These are phyloP conservation scores for Malus asiatica DNA, from an alignment of 306 rosid genomes.

Conservation along the genomic window DNA sequence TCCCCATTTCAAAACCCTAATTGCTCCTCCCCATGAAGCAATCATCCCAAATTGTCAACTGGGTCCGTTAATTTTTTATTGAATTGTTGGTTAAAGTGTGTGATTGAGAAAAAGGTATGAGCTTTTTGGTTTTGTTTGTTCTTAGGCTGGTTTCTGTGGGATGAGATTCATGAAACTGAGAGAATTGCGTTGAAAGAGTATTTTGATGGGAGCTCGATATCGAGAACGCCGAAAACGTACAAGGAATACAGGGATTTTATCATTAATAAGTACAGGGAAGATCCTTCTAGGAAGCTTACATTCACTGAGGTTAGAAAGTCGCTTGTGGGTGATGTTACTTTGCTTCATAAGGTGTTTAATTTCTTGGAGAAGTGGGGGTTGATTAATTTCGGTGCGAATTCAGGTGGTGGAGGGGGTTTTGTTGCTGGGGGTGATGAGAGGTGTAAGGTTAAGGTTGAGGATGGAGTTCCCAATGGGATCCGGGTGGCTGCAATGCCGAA, in stretches of 20 bases:
- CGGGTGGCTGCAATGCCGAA: conserved; percentile 75
- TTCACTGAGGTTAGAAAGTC: conserved; percentile 85
- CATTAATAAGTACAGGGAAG: conserved; percentile 81
- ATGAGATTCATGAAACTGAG: conserved; percentile 82
- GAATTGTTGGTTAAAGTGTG: background rate
- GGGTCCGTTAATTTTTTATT: background rate
- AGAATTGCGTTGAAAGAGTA: conserved; percentile 50
- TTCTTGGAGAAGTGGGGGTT: conserved; percentile 71
- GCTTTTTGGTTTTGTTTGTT: background rate
- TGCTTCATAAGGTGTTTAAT: conserved; percentile 66
- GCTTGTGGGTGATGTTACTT: conserved; percentile 72
- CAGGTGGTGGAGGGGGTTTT: conserved; percentile 12
- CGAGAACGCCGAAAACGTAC: conserved; percentile 68
- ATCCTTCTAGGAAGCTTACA: conserved; percentile 68
- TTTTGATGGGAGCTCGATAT: conserved; percentile 60
- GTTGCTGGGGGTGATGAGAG: conserved; percentile 22
- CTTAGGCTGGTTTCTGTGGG: conserved; percentile 93
- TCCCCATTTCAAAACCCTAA: conserved; percentile 14
- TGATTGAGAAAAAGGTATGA: background rate
- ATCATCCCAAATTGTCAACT: background rate
- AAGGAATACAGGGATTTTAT: conserved; percentile 82
- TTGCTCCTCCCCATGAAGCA: background rate
- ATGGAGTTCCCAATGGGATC: conserved; percentile 69
- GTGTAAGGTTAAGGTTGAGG: conserved; percentile 52
- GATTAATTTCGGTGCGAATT: conserved; percentile 54